These are phyloP conservation scores for Axilococcus clingmanii DNA, from an alignment of 139 green algal genomes.

Conservation along the genomic window DNA sequence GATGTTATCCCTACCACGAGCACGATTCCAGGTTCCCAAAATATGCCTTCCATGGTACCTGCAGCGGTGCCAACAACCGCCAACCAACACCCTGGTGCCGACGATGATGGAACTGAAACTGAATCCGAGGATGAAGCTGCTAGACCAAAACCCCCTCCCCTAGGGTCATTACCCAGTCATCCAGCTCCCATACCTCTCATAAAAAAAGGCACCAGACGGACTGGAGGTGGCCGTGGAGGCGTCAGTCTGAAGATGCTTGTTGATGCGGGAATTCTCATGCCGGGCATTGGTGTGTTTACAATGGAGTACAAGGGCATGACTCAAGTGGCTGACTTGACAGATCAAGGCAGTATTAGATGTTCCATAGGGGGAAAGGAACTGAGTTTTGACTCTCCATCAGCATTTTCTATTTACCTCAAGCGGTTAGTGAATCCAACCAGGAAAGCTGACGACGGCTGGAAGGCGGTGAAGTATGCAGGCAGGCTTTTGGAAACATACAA, in stretches of 20 bases:
- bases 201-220: background rate
- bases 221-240: slow-evolving; percentile 7
- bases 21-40: no score
- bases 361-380: slow-evolving; percentile 15
- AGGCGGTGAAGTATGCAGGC: slow-evolving; percentile 44
- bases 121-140: background rate
- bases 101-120: background rate
- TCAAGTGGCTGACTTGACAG: slow-evolving; percentile 38
- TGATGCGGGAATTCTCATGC: slow-evolving; percentile 52
- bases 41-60: no score
- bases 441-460: slow-evolving; percentile 86
- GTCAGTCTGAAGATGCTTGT: slow-evolving; percentile 60
- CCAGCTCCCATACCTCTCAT: background rate
- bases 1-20: no score
- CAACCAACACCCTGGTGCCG: background rate
- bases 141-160: background rate
- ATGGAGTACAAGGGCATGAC: slow-evolving; percentile 69
- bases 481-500: slow-evolving; percentile 56
- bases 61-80: background rate
- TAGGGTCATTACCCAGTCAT: background rate
- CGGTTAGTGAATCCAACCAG: slow-evolving; percentile 63
- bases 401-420: slow-evolving; percentile 79
- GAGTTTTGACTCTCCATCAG: slow-evolving; percentile 63
- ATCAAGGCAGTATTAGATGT: slow-evolving; percentile 51
- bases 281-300: slow-evolving; percentile 51